Evolutionary conservation across 1,284 basidiomycete species (phyloP).

Genomic region (Bjerkandera adusta): DNA sequence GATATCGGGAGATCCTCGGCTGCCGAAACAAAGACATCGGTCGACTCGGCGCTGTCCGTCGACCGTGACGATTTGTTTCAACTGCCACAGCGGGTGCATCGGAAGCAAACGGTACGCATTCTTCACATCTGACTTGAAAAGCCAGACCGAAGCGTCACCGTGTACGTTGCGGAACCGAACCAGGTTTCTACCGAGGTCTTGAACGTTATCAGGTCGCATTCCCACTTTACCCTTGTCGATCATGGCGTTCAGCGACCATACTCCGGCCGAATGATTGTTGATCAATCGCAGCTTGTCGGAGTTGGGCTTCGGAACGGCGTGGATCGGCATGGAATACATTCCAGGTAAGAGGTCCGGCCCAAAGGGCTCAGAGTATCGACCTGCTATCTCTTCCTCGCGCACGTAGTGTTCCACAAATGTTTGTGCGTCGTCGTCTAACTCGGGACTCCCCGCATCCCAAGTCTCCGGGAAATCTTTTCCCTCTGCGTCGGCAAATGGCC

Average conservation of each 20-base stretch:
- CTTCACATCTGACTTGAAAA: slow-evolving; percentile 39
- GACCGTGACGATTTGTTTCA: slow-evolving; percentile 38
- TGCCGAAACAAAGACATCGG: slow-evolving; percentile 33
- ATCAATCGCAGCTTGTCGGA: slow-evolving; percentile 36
- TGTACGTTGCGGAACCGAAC: slow-evolving; percentile 15
- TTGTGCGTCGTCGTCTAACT: neutral
- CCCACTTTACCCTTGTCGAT: slow-evolving; percentile 27
- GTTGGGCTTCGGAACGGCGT: slow-evolving; percentile 39
- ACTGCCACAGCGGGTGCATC: slow-evolving; percentile 40
- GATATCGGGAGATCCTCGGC: slow-evolving; percentile 23
- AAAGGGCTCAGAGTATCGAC: slow-evolving; percentile 37
- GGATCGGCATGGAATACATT: slow-evolving; percentile 42
- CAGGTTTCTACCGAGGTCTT: slow-evolving; percentile 26
- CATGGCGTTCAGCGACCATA: slow-evolving; percentile 36
- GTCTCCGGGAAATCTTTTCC: slow-evolving; percentile 10
- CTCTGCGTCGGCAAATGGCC: slow-evolving; percentile 22
- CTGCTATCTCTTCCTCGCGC: slow-evolving; percentile 30
- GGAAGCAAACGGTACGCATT: slow-evolving; percentile 37
- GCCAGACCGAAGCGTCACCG: slow-evolving; percentile 14
- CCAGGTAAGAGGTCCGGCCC: slow-evolving; percentile 38
- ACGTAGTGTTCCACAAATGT: slow-evolving; percentile 3
- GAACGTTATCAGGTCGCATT: slow-evolving; percentile 32
- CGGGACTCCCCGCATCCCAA: slow-evolving; percentile 7
- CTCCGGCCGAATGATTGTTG: slow-evolving; percentile 34
- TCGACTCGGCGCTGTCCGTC: slow-evolving; percentile 27